Base-by-base conservation (phyloP, 2,329 filamentous ascomycete genomes). In the Aureobasidium sp. region DNA sequence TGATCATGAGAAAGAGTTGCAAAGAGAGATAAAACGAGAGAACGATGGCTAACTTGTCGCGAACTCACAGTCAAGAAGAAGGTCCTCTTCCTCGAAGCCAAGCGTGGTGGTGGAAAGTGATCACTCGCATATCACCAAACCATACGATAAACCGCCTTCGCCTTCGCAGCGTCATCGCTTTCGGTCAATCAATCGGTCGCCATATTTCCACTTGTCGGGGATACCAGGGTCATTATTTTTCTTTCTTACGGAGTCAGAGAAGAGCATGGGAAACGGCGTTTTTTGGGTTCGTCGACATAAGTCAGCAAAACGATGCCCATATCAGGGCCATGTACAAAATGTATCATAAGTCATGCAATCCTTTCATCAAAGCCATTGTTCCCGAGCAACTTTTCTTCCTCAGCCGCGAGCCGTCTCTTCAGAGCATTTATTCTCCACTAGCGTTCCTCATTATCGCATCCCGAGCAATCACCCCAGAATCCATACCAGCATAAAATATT, bases 21-120 rank as follows among this genome's bases (percentile, higher is more conserved):
- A 29, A 15, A 16, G 25, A n/a, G 7, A 47, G 4, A 15, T n/a
- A n/a, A n/a, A n/a, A n/a, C 8, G 9, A n/a, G 20, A 47, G 42
- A 16, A 29, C 36, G 25, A 36, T 2, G 4, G 48, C 60, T 63
- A 25, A 63, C 18, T 54, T 48, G 20, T 55, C 71, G 36, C 72
- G 4, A 23, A 8, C 38, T n/a, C n/a, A 53, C 50, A 97, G 96
- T 99, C 64, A 93, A 94, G 79, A 94, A 95, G 85, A 93, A 97
- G 83, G 96, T 99, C 38, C 87, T 99, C 36, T 99, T 99, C 81
- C 88, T 98, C 66, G 96, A 99, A 79, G 90, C 93, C 77, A 98
- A 97, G 78, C 64, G 64, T 29, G 66, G 64, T 54, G 64, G 45
- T 66, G 45, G 38, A 5, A 64, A 55, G 23, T 64, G 15, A 55